These are phyloP conservation scores for Apiospora aurea DNA, from an alignment of 2,329 filamentous ascomycete genomes.

Conservation along the genomic window DNA sequence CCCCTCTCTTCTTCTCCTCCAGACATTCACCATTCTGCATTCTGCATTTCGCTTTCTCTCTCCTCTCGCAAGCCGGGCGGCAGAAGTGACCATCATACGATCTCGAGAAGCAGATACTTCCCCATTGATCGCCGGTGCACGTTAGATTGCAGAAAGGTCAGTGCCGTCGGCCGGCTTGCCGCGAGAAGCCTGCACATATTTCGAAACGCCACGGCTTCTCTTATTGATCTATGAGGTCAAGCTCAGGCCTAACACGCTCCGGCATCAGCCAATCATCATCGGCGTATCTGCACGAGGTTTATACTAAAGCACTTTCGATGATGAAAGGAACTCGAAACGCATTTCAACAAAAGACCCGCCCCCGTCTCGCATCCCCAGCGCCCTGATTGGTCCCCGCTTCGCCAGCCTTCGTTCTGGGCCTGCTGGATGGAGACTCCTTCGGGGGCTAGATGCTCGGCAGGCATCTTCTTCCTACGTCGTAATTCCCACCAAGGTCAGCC, in stretches of 20 bases:
- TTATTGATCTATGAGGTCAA: slow-evolving; percentile 14
- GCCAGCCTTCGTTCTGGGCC: neutral
- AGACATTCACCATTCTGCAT: neutral
- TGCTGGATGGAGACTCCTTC: neutral
- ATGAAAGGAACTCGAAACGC: neutral
- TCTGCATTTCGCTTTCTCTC: neutral
- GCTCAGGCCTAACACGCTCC: neutral
- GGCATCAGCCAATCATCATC: slow-evolving; percentile 4
- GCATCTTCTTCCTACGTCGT: neutral
- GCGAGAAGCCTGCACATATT: neutral
- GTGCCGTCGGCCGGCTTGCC: neutral
- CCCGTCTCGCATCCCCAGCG: neutral
- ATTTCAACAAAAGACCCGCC: neutral
- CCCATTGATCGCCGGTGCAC: neutral
- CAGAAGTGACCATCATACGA: slow-evolving; percentile 13
- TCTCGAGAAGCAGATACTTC: neutral
- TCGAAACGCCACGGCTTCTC: neutral
- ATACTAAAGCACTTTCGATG: neutral
- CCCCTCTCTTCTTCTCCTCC: neutral
- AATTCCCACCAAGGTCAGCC: neutral
- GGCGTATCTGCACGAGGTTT: neutral
- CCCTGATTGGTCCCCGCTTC: slow-evolving; percentile 7
- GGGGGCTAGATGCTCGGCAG: neutral
- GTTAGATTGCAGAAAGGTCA: slow-evolving; percentile 11
- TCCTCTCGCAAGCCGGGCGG: neutral